Evolutionary conservation across 352 stramenopile species (phyloP), one percentile per base, ranked within the genome.

Genomic region (Blastocystis sp.): DNA sequence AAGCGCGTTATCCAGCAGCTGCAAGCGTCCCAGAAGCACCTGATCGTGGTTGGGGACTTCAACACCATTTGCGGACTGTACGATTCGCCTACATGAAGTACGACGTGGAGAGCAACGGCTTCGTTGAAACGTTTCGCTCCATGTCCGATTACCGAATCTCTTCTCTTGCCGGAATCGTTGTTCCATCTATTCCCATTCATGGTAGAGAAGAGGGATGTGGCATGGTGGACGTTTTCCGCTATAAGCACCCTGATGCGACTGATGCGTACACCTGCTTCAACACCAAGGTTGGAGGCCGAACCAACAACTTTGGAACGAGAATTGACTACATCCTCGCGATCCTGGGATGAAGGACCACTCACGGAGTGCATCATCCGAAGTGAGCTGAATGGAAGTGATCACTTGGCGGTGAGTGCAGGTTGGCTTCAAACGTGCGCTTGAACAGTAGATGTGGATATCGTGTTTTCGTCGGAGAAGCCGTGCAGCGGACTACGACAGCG

Each of bases 251-350:
- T 2, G 87, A 89, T 23, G 61, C 92, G 82, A 88, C 90, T 2
- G 94, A 93, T 76, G 93, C 93, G 14, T 96, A 92, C 81, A 96
- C 93, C 91, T 97, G 93, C 81, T 97, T 93, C 93, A 95, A 91
- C 82, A 95, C 92, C 14, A 87, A 94, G 78, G 96, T 93, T 11
- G 91, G 91, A 0, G 93, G 92, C 17, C 91, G 94, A 10, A 90
- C 94, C 88, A 96, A 93, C 88, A 97, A 97, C 89, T 96, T 94
- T 66, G 94, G 94, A 71, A 93, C 92, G 28, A 92, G 94, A 56
- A 94, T 97, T 77, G 94, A 97, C 89, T 96, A 96, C 76, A 93
- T 97, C 66, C 90, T 96, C 60, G 66, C 45, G 41, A 53, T n/a
- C n/a, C 19, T 52, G 23, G 38, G 38, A 34, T 77, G 43, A 17